phyloP scores from a whole-genome alignment of 352 stramenopile species.

The Thalassiosira gravida region DNA sequence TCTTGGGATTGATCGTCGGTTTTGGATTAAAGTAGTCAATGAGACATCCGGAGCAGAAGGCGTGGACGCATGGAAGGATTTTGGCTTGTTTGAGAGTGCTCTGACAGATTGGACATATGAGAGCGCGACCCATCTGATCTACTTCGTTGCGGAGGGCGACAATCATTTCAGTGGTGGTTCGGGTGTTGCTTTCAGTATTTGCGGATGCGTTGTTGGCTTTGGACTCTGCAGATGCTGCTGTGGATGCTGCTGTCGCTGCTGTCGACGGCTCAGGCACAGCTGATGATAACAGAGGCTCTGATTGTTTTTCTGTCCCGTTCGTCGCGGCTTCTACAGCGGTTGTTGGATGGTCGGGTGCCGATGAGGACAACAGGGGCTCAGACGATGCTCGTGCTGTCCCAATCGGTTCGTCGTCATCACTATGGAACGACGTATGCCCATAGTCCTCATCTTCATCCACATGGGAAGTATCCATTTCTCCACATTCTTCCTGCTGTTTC shows the following conservation, averaged over 20 bases:
- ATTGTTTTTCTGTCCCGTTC: not conserved
- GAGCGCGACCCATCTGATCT: slow-evolving; percentile 42
- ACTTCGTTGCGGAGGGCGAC: slow-evolving; percentile 30
- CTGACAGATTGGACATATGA: slow-evolving; percentile 64
- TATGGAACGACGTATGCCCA: slow-evolving; percentile 16
- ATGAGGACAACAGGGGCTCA: slow-evolving; percentile 16
- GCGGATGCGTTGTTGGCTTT: not conserved
- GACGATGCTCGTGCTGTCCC: not conserved
- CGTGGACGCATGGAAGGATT: slow-evolving; percentile 71
- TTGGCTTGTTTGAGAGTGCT: slow-evolving; percentile 42
- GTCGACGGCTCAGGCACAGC: not conserved
- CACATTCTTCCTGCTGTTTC: not conserved
- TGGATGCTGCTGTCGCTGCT: not conserved
- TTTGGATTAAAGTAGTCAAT: slow-evolving; percentile 22
- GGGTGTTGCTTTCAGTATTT: not conserved
- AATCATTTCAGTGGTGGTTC: slow-evolving; percentile 34
- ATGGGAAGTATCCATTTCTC: not conserved
- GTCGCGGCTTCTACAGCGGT: not conserved
- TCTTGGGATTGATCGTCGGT: not conserved
- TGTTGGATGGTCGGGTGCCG: not conserved
- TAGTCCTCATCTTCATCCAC: not conserved
- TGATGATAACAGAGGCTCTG: not conserved
- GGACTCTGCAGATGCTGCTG: not conserved
- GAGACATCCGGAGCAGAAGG: slow-evolving; percentile 75
- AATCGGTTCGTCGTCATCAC: slow-evolving; percentile 7